Evolutionary conservation across 352 stramenopile genomes (phyloP), one percentile per base, ranked within the genome.

Genomic region (Phytophthora capsici): DNA sequence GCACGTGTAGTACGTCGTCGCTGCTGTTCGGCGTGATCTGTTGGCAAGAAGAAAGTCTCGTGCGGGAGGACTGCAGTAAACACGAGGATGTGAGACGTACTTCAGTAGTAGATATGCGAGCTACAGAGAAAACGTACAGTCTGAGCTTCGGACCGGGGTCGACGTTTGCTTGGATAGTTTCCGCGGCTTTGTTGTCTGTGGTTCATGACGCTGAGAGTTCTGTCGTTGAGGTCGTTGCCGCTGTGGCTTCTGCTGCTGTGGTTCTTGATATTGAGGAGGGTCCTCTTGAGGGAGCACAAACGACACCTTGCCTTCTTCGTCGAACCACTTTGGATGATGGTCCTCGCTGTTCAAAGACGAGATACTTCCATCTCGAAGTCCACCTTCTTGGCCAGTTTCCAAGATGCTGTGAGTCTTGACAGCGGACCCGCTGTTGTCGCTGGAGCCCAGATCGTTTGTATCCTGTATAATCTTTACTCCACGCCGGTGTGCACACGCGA

Each of bases 401-500:
- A 63, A 45, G 6, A 51, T 62, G 20, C 40, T 59, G 30, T 62
- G 32, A n/a, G 51, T 69, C 23, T 41, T 68, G 1, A 50, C 36
- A 49, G 49, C 46, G 14, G 28, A 50, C 4, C 28, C 41, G 12
- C 50, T 53, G 48, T 41, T 59, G 20, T 28, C 32, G n/a, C 52
- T 68, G 28, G 44, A 55, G 25, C 6, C 36, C 13, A 53, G 22
- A 16, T 66, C 44, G 14, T 45, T 22, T 7, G 19, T 44, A 6
- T 75, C 56, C 32, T 40, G 10, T 38, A 41, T 25, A 26, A 63
- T 59, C 19, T 75, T 78, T 30, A 64, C 65, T 20, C 78, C 76
- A 10, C 75, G 69, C 52, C 77, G 69, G 36, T 90, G 75, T 3
- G 83, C 73, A 20, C 83, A 91, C 14, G 82, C 64, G 52, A 89